Evolutionary conservation across 1,139 yeast genomes (phyloP).

Genomic region (Hanseniaspora gamundiae): DNA sequence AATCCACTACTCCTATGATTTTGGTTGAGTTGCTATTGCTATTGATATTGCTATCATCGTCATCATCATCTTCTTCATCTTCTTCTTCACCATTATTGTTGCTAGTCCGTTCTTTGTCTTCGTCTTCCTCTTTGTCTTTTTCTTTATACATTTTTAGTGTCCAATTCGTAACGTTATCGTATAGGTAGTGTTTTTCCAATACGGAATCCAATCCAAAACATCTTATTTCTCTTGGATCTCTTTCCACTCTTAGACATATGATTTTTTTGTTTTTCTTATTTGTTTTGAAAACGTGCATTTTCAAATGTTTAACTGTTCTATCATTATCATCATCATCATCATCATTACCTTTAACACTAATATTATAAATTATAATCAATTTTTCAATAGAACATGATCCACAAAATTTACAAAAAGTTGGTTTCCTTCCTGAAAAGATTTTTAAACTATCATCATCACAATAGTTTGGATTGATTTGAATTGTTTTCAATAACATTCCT

Average conservation of each 20-base stretch:
- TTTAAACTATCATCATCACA: background rate
- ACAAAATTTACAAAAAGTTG: constrained; percentile 81
- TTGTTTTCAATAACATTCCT: constrained; percentile 48
- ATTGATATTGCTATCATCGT: too few relatives aligned
- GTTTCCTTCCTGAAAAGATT: constrained; percentile 26
- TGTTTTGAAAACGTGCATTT: constrained; percentile 60
- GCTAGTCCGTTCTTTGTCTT: too few relatives aligned
- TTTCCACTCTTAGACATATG: constrained; percentile 77
- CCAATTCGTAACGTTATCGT: too few relatives aligned
- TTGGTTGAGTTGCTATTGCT: too few relatives aligned
- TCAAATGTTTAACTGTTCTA: constrained; percentile 26
- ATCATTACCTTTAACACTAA: constrained; percentile 36
- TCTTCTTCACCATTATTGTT: too few relatives aligned
- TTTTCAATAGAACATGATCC: constrained; percentile 76
- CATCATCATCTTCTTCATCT: too few relatives aligned
- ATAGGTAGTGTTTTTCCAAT: background rate
- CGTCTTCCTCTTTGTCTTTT: too few relatives aligned
- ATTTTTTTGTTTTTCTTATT: constrained; percentile 67
- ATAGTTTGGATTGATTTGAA: constrained; percentile 31
- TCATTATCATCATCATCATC: background rate
- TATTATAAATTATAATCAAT: constrained; percentile 54
- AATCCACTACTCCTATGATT: too few relatives aligned
- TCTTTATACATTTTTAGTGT: too few relatives aligned
- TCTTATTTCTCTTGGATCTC: constrained; percentile 85
- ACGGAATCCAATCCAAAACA: constrained; percentile 59